Evolutionary conservation across 2,329 filamentous ascomycete species (phyloP).

Genomic region (Intubia oerlemansii): DNA sequence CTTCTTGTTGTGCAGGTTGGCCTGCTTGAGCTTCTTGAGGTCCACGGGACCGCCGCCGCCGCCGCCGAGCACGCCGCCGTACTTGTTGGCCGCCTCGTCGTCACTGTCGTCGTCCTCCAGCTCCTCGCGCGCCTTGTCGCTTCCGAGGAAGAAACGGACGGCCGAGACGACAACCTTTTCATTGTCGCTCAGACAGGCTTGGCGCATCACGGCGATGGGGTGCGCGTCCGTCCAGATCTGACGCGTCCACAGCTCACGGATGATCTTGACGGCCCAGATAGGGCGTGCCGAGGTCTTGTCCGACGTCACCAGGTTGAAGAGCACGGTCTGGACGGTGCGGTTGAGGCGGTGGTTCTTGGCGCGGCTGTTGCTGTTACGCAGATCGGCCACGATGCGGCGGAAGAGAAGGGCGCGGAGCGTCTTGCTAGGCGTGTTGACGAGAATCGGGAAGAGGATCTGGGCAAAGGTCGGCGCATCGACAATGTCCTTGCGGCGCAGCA

Average conservation of each 20-base stretch:
- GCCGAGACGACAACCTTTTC: slow-evolving; percentile 81
- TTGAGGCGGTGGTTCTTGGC: slow-evolving; percentile 83
- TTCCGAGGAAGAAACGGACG: slow-evolving; percentile 85
- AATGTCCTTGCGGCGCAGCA: slow-evolving; percentile 78
- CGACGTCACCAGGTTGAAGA: slow-evolving; percentile 77
- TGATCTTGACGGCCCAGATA: slow-evolving; percentile 90
- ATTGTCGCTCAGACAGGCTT: slow-evolving; percentile 71
- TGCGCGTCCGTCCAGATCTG: slow-evolving; percentile 86
- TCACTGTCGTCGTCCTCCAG: slow-evolving; percentile 75
- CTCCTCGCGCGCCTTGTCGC: slow-evolving; percentile 89
- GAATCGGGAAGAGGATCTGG: slow-evolving; percentile 83
- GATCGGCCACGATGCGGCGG: slow-evolving; percentile 76
- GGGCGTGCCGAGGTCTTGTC: slow-evolving; percentile 72
- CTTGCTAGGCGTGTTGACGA: slow-evolving; percentile 77
- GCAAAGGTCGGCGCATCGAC: slow-evolving; percentile 59
- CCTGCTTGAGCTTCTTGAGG: slow-evolving; percentile 63
- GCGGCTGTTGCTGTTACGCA: slow-evolving; percentile 74
- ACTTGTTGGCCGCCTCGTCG: slow-evolving; percentile 40
- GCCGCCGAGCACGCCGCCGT: slow-evolving; percentile 7
- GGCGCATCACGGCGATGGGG: slow-evolving; percentile 95
- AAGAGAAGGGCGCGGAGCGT: slow-evolving; percentile 64
- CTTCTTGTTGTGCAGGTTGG: slow-evolving; percentile 89
- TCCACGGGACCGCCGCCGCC: slow-evolving; percentile 27
- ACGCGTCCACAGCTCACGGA: slow-evolving; percentile 85
- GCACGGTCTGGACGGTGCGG: slow-evolving; percentile 74